Evolutionary conservation across 306 rosid genomes (phyloP).

Genomic region (Inga laurina): DNA sequence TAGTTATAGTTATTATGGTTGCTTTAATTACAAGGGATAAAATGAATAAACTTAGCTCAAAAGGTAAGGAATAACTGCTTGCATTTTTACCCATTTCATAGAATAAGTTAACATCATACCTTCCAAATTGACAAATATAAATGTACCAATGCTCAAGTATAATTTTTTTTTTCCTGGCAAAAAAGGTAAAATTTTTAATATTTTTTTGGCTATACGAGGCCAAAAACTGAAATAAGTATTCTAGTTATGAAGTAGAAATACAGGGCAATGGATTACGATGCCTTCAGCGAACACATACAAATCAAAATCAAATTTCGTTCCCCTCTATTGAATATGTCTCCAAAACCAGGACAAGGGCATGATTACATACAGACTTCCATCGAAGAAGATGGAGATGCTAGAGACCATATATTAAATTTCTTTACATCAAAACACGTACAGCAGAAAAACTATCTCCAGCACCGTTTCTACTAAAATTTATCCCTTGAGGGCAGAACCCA

Average conservation of each 20-base stretch:
- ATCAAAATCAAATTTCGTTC: constrained; percentile 8
- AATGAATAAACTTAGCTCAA: background rate
- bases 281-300: background rate
- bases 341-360: background rate
- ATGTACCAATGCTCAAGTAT: background rate
- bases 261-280: background rate
- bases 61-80: background rate
- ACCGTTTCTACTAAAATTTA: constrained; percentile 5
- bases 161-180: background rate
- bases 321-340: constrained; percentile 23
- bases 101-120: background rate
- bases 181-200: background rate
- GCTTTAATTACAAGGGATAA: background rate
- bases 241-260: background rate
- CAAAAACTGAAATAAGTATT: background rate
- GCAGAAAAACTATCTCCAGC: constrained; percentile 32
- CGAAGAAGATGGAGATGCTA: background rate
- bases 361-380: constrained; percentile 12
- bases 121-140: no score
- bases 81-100: background rate
- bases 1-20: no score
- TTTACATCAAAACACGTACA: constrained; percentile 38
- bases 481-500: constrained; percentile 20
- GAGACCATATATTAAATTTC: constrained; percentile 2
- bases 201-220: background rate